phyloP scores from a whole-genome alignment of 768 basidiomycete genomes.

The Boletus rubescentipes region DNA sequence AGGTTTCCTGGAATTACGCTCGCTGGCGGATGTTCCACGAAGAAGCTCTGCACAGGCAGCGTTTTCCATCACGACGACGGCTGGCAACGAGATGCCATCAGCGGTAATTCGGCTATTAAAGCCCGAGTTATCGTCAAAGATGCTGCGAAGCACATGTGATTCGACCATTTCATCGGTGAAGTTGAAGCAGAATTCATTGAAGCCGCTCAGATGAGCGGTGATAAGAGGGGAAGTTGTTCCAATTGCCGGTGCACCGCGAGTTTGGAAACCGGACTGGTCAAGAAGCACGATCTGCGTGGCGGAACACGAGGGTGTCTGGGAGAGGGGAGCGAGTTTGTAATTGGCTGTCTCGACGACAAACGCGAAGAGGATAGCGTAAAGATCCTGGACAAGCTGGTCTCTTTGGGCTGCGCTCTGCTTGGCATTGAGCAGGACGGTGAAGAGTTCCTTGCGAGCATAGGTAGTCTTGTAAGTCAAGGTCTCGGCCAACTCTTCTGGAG shows the following conservation, averaged over 20 bases:
- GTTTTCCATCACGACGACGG: slow-evolving; percentile 53
- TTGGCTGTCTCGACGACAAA: slow-evolving; percentile 66
- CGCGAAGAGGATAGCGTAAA: slow-evolving; percentile 63
- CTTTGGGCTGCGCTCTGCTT: slow-evolving; percentile 53
- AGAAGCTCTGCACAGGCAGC: slow-evolving; percentile 56
- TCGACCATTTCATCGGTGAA: slow-evolving; percentile 60
- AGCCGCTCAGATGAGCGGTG: slow-evolving; percentile 53
- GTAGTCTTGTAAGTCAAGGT: slow-evolving; percentile 55
- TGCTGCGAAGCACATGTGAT: slow-evolving; percentile 51
- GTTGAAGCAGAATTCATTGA: slow-evolving; percentile 63
- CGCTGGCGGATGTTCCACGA: slow-evolving; percentile 49
- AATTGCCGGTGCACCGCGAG: slow-evolving; percentile 43
- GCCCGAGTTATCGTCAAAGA: slow-evolving; percentile 50
- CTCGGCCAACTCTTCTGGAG: slow-evolving; percentile 53
- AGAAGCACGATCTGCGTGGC: slow-evolving; percentile 51
- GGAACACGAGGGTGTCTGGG: slow-evolving; percentile 38
- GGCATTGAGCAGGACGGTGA: slow-evolving; percentile 53
- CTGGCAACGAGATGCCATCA: slow-evolving; percentile 54
- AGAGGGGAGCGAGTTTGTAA: slow-evolving; percentile 49
- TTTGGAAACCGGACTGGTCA: slow-evolving; percentile 59
- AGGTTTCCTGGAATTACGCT: slow-evolving; percentile 49
- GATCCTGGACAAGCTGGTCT: slow-evolving; percentile 53
- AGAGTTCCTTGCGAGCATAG: slow-evolving; percentile 58
- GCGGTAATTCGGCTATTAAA: slow-evolving; percentile 44
- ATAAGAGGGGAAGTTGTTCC: slow-evolving; percentile 50